These are phyloP conservation scores for Pholiota microspora DNA, from an alignment of 768 basidiomycete species.

Conservation along the genomic window DNA sequence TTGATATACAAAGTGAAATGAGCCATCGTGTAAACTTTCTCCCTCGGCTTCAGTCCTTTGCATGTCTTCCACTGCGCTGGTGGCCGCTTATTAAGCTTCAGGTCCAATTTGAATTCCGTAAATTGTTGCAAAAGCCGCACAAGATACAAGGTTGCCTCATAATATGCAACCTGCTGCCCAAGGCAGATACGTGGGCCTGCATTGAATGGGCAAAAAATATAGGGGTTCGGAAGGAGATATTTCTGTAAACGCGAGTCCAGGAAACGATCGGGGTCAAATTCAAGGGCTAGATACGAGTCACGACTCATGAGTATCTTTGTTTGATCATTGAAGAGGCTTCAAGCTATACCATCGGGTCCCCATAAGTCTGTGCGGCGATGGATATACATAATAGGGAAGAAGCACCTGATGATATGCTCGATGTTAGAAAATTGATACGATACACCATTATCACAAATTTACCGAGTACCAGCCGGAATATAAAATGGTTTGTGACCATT, in stretches of 20 bases:
- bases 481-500: slow-evolving; percentile 18
- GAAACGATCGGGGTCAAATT: slow-evolving; percentile 68
- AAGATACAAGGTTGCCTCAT: slow-evolving; percentile 56
- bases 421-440: too few relatives aligned
- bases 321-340: slow-evolving; percentile 24
- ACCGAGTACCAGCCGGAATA: slow-evolving; percentile 36
- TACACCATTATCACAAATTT: too few relatives aligned
- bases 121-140: slow-evolving; percentile 51
- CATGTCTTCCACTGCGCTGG: slow-evolving; percentile 24
- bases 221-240: slow-evolving; percentile 55
- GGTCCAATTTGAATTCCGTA: slow-evolving; percentile 21
- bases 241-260: slow-evolving; percentile 56
- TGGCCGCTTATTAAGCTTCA: slow-evolving; percentile 7
- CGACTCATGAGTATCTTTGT: not conserved
- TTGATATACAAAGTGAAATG: slow-evolving; percentile 43
- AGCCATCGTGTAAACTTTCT: slow-evolving; percentile 36
- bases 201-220: slow-evolving; percentile 54
- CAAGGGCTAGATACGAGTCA: slow-evolving; percentile 32
- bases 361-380: slow-evolving; percentile 50
- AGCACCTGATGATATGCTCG: not conserved
- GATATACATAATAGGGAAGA: slow-evolving; percentile 43
- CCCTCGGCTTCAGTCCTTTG: slow-evolving; percentile 31
- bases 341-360: slow-evolving; percentile 55
- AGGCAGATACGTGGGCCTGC: slow-evolving; percentile 50
- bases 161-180: slow-evolving; percentile 62